Evolutionary conservation across 2,329 filamentous ascomycete species (phyloP).

Genomic region (Fusarium sp.): DNA sequence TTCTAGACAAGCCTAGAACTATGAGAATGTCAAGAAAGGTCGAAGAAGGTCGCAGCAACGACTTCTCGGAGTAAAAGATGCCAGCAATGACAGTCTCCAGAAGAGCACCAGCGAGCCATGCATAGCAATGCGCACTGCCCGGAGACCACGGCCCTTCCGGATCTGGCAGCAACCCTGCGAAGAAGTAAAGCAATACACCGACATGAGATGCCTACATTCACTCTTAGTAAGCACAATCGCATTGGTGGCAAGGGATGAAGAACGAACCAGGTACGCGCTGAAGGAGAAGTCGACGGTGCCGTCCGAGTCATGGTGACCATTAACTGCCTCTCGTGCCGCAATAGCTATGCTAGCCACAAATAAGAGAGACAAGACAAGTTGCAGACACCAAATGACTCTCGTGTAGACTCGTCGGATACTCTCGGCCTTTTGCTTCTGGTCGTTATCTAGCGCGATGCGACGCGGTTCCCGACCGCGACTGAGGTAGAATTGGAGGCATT

Average conservation of each 20-base stretch:
- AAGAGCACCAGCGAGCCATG: constrained; percentile 52
- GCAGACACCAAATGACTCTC: constrained; percentile 51
- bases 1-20: constrained; percentile 48
- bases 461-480: constrained; percentile 44
- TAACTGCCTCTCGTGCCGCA: constrained; percentile 49
- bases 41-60: constrained; percentile 44
- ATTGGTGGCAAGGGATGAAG: too few relatives aligned
- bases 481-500: constrained; percentile 53
- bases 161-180: constrained; percentile 57
- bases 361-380: constrained; percentile 48
- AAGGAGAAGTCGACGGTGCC: constrained; percentile 51
- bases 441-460: constrained; percentile 39
- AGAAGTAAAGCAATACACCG: constrained; percentile 56
- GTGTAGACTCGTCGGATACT: constrained; percentile 47
- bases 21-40: constrained; percentile 48
- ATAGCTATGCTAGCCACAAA: constrained; percentile 51
- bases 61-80: constrained; percentile 48
- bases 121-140: constrained; percentile 50
- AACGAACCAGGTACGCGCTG: constrained; percentile 55
- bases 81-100: constrained; percentile 53
- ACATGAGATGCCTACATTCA: constrained; percentile 52
- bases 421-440: constrained; percentile 46
- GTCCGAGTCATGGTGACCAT: constrained; percentile 37
- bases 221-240: constrained; percentile 3
- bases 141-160: constrained; percentile 59